Conservation (phyloP, 2,329 filamentous ascomycete species). For the Didymella keratinophila region DNA sequence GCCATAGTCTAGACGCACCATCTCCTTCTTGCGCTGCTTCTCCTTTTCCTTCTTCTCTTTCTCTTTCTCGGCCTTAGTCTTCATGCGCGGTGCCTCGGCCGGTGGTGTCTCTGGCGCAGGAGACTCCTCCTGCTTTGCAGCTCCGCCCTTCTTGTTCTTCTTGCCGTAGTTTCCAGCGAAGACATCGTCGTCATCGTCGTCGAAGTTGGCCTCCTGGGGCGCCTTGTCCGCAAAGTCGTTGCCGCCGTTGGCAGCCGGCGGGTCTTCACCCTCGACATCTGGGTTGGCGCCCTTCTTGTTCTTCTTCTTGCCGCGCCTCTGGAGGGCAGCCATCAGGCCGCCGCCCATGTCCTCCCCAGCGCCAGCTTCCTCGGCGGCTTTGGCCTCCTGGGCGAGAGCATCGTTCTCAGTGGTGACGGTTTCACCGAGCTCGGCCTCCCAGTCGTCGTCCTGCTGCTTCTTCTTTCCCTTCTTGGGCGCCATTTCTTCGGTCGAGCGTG, state of each 20-base stretch:
- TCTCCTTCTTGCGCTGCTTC: slow-evolving; percentile 98
- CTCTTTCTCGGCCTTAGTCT: slow-evolving; percentile 99
- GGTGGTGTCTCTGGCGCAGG: slow-evolving; percentile 42
- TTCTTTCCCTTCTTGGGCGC: slow-evolving; percentile 93
- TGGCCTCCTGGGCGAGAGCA: slow-evolving; percentile 51
- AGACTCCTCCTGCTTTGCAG: slow-evolving; percentile 50
- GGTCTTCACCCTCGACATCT: slow-evolving; percentile 74
- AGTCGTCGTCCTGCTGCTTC: slow-evolving; percentile 88
- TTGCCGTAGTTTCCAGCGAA: slow-evolving; percentile 73
- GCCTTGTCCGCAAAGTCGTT: slow-evolving; percentile 68
- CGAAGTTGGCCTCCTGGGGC: slow-evolving; percentile 76
- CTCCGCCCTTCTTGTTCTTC: slow-evolving; percentile 72
- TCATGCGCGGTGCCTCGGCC: slow-evolving; percentile 61
- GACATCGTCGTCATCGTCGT: slow-evolving; percentile 74
- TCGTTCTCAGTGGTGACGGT: slow-evolving; percentile 67
- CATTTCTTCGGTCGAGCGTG: slow-evolving; percentile 64
- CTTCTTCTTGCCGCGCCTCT: slow-evolving; percentile 73
- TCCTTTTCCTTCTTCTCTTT: slow-evolving; percentile 97
- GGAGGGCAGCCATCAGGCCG: slow-evolving; percentile 59
- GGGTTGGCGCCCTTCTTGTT: slow-evolving; percentile 77
- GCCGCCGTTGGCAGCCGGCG: slow-evolving; percentile 53
- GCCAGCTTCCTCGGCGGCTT: slow-evolving; percentile 38
- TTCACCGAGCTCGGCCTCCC: slow-evolving; percentile 93
- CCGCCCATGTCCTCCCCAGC: slow-evolving; percentile 60
- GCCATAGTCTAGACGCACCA: slow-evolving; percentile 66